Percentiles rank a stretch among this genome's conserved stretches.
These are phyloP conservation scores for Zoysia pacifica DNA, from an alignment of 176 grass and related monocot genomes.

Conservation along the genomic window DNA sequence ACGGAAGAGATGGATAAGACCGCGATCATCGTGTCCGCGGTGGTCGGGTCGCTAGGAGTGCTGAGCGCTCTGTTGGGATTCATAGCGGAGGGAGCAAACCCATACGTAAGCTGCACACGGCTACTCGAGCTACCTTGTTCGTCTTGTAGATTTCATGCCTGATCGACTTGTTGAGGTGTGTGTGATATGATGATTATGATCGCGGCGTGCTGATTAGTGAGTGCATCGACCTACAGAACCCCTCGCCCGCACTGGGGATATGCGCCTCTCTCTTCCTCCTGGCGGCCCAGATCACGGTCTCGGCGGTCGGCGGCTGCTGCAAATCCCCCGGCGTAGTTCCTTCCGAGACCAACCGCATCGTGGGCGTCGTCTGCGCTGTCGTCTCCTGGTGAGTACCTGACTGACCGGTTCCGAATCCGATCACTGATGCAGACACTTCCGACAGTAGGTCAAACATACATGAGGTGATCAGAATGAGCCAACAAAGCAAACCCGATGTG, in stretches of 20 bases:
- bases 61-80: constrained; percentile 17
- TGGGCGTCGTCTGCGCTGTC: not conserved
- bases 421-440: no score
- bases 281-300: constrained; percentile 17
- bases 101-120: not conserved
- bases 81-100: not conserved
- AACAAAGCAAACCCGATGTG: not conserved
- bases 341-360: constrained; percentile 21
- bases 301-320: constrained; percentile 31
- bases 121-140: not conserved
- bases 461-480: no score
- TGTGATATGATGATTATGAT: not conserved
- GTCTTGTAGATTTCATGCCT: no score
- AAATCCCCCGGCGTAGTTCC: not conserved
- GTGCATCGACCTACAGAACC: constrained; percentile 5
- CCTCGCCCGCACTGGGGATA: not conserved
- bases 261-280: constrained; percentile 38
- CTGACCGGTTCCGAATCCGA: no score
- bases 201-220: not conserved
- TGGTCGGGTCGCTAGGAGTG: constrained; percentile 23
- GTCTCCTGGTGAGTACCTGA: not conserved
- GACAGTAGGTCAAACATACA: no score
- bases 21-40: constrained; percentile 8
- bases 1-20: constrained; percentile 3
- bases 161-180: not conserved